phyloP scores from a whole-genome alignment of 169 alveolate species.

The Amoebophrya sp. region DNA sequence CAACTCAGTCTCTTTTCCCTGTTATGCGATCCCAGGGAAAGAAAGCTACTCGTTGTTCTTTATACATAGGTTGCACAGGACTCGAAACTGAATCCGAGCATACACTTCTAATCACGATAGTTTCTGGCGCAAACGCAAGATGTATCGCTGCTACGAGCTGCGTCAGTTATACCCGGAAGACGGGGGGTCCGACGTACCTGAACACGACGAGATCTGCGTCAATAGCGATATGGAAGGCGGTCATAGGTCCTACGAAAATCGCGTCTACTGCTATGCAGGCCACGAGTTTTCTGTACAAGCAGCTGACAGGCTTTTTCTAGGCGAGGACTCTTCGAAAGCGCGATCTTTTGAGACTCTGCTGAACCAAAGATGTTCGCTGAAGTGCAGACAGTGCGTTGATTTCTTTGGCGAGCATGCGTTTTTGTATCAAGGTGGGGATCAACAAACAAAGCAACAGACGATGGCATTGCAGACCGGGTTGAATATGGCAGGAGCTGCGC shows the following conservation, averaged over 20 bases:
- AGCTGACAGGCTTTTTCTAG: not conserved
- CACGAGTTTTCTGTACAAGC: not conserved
- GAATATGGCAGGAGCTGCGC: no score
- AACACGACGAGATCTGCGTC: not conserved
- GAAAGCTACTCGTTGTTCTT: no score
- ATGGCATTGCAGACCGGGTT: no score
- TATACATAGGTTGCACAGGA: no score
- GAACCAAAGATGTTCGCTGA: not conserved
- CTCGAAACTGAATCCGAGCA: no score
- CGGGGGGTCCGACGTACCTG: not conserved
- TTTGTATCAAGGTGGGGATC: no score
- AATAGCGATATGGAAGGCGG: not conserved
- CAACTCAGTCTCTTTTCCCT: no score
- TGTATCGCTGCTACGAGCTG: not conserved
- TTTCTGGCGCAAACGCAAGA: not conserved
- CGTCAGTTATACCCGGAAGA: not conserved
- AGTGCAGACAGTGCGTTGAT: not conserved
- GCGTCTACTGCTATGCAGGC: not conserved
- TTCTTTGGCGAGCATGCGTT: not conserved
- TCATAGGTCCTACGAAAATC: not conserved
- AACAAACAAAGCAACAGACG: no score
- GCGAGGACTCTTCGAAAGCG: not conserved
- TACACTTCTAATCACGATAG: no score
- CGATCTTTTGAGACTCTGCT: not conserved
- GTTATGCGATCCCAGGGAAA: no score